Evolutionary conservation across 176 grass and related monocot genomes (phyloP).

Genomic region (Elymus sibiricus): DNA sequence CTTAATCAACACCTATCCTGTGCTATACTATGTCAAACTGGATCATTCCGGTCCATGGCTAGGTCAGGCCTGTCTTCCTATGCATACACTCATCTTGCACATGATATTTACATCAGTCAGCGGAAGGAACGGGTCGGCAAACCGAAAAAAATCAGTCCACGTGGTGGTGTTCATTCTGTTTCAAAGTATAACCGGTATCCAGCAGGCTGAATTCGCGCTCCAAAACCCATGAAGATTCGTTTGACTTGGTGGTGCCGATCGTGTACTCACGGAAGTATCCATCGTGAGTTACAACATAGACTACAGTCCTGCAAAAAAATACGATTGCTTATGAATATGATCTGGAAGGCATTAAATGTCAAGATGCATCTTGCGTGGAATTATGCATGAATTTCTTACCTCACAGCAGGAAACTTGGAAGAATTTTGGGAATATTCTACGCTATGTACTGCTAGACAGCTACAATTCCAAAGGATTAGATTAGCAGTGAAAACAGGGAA

Average conservation of each 20-base stretch:
- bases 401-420: slow-evolving; percentile 53
- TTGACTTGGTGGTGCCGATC: slow-evolving; percentile 48
- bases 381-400: slow-evolving; percentile 26
- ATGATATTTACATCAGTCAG: background rate
- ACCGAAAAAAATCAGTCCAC: slow-evolving; percentile 9
- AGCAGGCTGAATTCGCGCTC: slow-evolving; percentile 71
- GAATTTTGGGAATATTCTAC: slow-evolving; percentile 61
- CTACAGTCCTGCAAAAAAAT: slow-evolving; percentile 43
- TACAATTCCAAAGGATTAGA: slow-evolving; percentile 25
- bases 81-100: background rate
- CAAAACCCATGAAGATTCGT: slow-evolving; percentile 71
- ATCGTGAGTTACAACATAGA: slow-evolving; percentile 64
- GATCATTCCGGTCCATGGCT: background rate
- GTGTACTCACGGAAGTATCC: slow-evolving; percentile 78
- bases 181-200: slow-evolving; percentile 25
- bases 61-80: background rate
- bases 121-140: background rate
- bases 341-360: no score
- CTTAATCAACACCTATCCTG: background rate
- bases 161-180: slow-evolving; percentile 18
- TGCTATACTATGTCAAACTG: background rate
- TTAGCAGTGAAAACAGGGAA: slow-evolving; percentile 23
- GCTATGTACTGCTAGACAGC: slow-evolving; percentile 54
- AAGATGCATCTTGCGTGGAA: background rate
- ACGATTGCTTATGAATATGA: background rate